Evolutionary conservation across 352 stramenopile genomes (phyloP).

Genomic region (Blastocystis hominis): DNA sequence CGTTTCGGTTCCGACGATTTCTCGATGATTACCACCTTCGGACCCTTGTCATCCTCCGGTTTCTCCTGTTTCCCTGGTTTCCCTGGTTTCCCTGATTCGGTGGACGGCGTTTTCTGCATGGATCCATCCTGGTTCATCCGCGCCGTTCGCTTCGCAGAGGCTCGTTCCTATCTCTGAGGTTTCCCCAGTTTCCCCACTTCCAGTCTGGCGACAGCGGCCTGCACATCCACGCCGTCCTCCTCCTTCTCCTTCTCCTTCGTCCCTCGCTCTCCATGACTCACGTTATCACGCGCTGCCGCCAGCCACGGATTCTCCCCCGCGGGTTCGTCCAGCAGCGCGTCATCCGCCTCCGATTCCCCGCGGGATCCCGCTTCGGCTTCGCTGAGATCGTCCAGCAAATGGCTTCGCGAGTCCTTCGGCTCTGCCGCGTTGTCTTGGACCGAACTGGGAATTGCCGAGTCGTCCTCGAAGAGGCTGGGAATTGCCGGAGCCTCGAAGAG

Average conservation of each 20-base stretch:
- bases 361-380: background rate
- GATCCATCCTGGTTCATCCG: too few relatives aligned
- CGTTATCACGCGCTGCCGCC: background rate
- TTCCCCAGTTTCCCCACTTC: background rate
- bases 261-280: background rate
- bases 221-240: slow-evolving; percentile 6
- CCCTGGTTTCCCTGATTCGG: background rate
- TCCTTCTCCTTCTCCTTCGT: background rate
- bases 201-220: background rate
- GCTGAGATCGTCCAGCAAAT: background rate
- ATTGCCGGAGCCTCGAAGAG: background rate
- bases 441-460: too few relatives aligned
- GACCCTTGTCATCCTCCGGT: slow-evolving; percentile 45
- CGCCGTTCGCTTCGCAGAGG: background rate
- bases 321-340: background rate
- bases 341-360: background rate
- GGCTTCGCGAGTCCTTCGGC: background rate
- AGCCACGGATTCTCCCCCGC: slow-evolving; percentile 2
- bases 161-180: background rate
- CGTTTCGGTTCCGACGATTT: slow-evolving; percentile 57
- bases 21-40: slow-evolving; percentile 40
- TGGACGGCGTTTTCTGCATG: too few relatives aligned
- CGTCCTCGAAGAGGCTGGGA: slow-evolving; percentile 1
- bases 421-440: background rate
- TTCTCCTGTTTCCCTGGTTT: slow-evolving; percentile 12